Evolutionary conservation across 2,329 filamentous ascomycete genomes (phyloP), one percentile per base, ranked within the genome.

Genomic region (Ophiocordyceps camponoti-leonardi): DNA sequence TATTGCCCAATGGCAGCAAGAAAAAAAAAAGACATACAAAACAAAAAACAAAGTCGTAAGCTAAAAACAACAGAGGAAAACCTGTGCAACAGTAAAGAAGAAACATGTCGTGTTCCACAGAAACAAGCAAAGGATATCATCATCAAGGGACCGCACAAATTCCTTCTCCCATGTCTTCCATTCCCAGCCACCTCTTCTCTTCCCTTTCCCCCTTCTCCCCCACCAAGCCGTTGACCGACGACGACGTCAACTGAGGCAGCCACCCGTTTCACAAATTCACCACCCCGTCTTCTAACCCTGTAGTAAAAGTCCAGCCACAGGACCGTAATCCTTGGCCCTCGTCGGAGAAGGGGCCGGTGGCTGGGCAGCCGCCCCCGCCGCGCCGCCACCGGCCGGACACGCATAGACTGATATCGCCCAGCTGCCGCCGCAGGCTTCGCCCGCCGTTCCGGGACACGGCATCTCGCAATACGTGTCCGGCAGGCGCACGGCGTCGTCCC

Each of bases 401-500:
- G 43, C 42, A 20, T 50, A 54, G 7, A 58, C 50, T 6, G 52
- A 51, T 7, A 58, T 44, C 5, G 52, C 50, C 56, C 56, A 58
- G n/a, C 42, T 48, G 14, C 56, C 56, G 14, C 56, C 56, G 42
- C 56, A 58, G 14, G 45, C 46, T 13, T 50, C 46, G 14, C 42
- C 47, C 4, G 35, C 41, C 11, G 49, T 39, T 1, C 50, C 53
- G 39, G 51, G 48, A 39, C 54, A 58, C 4, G 50, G 44, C 18
- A 48, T 51, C 28, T 49, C 47, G 30, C 56, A 59, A 20, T 49
- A 52, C 5, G 42, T 49, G 22, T 56, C 53, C 3, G 56, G 55
- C 16, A 58, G 44, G 31, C 50, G 48, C 19, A 55, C 45, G 3
- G 51, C 50, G 42, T 54, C 51, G 43, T 50, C 49, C 5, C 49